Percentiles rank a stretch among this genome's conserved stretches.
Evolutionary conservation across 495 filamentous ascomycete genomes (phyloP).

Genomic region (Hyaloscypha hepaticicola): DNA sequence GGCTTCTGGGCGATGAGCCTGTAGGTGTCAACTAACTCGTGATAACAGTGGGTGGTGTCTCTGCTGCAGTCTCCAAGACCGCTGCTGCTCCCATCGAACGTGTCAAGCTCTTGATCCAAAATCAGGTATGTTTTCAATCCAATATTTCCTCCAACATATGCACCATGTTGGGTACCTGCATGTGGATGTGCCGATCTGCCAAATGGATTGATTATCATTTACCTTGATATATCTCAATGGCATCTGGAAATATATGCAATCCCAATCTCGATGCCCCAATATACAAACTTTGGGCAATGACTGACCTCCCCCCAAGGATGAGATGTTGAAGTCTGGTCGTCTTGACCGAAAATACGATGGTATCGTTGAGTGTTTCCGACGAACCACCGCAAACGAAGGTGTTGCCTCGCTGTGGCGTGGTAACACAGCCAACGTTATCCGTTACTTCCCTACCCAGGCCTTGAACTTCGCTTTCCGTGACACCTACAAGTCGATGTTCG

Average conservation of each 20-base stretch:
- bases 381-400: slow-evolving; percentile 83
- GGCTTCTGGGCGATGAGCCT: slow-evolving; percentile 22
- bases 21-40: slow-evolving; percentile 31
- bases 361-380: slow-evolving; percentile 90
- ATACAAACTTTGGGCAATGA: slow-evolving; percentile 8
- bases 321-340: slow-evolving; percentile 98
- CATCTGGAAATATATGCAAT: slow-evolving; percentile 13
- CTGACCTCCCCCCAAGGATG: slow-evolving; percentile 71
- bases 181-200: slow-evolving; percentile 16
- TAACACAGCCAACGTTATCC: slow-evolving; percentile 99
- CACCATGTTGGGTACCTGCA: slow-evolving; percentile 22
- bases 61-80: slow-evolving; percentile 99
- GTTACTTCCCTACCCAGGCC: slow-evolving; percentile 99
- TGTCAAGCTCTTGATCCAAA: slow-evolving; percentile 99
- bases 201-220: neutral
- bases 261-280: slow-evolving; percentile 4
- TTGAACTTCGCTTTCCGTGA: slow-evolving; percentile 99
- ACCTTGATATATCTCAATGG: neutral
- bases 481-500: slow-evolving; percentile 99
- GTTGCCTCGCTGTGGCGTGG: slow-evolving; percentile 91
- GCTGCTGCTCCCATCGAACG: slow-evolving; percentile 99
- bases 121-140: slow-evolving; percentile 73
- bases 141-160: slow-evolving; percentile 6
- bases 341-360: slow-evolving; percentile 95
- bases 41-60: slow-evolving; percentile 94